phyloP scores from a whole-genome alignment of 2,329 filamentous ascomycete genomes.

The Fusarium keratoplasticum region DNA sequence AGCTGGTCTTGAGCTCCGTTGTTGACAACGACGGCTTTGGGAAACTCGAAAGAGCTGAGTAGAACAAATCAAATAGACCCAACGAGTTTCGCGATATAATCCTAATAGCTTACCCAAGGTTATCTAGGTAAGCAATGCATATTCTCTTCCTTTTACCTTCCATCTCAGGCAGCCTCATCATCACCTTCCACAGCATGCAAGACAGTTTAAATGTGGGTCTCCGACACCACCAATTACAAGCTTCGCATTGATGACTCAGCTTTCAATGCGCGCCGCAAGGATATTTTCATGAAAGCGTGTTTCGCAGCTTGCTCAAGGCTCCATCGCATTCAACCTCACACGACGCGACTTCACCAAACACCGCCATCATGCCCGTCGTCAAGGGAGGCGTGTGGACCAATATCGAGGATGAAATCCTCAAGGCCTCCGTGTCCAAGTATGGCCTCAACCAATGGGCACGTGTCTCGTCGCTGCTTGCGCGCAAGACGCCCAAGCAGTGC shows the following conservation, averaged over 20 bases:
- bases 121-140: not conserved
- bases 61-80: too few relatives aligned
- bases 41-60: not conserved
- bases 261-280: constrained; percentile 26
- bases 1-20: not conserved
- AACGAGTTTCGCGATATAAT: too few relatives aligned
- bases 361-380: constrained; percentile 73
- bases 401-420: constrained; percentile 95
- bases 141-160: not conserved
- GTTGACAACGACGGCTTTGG: not conserved
- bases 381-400: constrained; percentile 82
- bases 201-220: constrained; percentile 13
- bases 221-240: constrained; percentile 23
- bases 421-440: constrained; percentile 94
- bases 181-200: not conserved
- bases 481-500: constrained; percentile 99
- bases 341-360: constrained; percentile 29
- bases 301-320: constrained; percentile 32
- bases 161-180: not conserved
- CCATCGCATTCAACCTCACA: constrained; percentile 31
- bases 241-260: constrained; percentile 35
- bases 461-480: constrained; percentile 94
- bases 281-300: constrained; percentile 49
- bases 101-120: not conserved
- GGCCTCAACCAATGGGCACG: constrained; percentile 98